Evolutionary conservation across 148 eudicot genomes (phyloP).

Genomic region (Vaccinium vitisidaea): DNA sequence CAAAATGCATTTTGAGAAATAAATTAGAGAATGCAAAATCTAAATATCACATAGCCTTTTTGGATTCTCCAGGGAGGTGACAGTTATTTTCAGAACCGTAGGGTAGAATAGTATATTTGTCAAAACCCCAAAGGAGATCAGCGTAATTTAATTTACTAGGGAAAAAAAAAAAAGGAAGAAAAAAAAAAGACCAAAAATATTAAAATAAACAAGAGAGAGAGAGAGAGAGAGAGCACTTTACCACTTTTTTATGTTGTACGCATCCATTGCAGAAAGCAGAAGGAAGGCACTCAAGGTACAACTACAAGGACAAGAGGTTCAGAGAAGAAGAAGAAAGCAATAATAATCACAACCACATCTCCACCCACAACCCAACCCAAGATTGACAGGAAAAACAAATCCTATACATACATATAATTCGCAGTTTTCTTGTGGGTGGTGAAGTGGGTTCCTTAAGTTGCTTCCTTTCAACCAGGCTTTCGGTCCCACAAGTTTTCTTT

Average conservation of each 20-base stretch:
- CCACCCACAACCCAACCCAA: not conserved
- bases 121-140: not conserved
- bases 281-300: conserved; percentile 29
- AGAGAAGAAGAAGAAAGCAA: not conserved
- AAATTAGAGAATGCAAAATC: not conserved
- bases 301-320: conserved; percentile 3
- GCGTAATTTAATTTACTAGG: not conserved
- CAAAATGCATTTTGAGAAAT: too few relatives aligned
- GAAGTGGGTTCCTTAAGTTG: conserved; percentile 18
- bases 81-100: not conserved
- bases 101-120: not conserved
- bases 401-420: not conserved
- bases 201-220: conserved; percentile 1
- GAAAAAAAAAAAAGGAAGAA: not conserved
- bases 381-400: not conserved
- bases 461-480: not conserved
- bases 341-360: not conserved
- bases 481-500: conserved; percentile 16
- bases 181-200: not conserved
- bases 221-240: conserved; percentile 35
- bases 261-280: conserved; percentile 72
- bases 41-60: not conserved
- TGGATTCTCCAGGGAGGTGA: not conserved
- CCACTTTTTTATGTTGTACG: conserved; percentile 78
- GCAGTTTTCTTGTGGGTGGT: conserved; percentile 19